Conservation (phyloP, 164 flowering plant species). For the Taxillus chinensis region DNA sequence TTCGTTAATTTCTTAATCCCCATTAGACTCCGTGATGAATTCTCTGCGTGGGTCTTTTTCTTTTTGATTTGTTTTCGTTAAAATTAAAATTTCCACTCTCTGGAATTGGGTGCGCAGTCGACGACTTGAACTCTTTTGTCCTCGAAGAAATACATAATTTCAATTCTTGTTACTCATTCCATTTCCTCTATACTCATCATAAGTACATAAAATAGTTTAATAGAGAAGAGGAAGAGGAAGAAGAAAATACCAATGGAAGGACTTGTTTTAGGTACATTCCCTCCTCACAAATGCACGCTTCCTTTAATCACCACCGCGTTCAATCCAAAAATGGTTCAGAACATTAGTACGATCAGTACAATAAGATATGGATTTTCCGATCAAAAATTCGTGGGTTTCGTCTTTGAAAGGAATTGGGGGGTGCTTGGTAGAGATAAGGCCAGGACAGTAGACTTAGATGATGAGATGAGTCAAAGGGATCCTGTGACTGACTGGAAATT, state of each 20-base stretch:
- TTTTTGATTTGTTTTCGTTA: too few species aligned
- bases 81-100: too few species aligned
- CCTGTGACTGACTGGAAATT: slow-evolving; percentile 54
- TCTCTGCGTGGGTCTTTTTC: too few species aligned
- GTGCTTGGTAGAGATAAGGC: not conserved
- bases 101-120: too few species aligned
- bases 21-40: too few species aligned
- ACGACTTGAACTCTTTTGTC: too few species aligned
- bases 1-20: too few species aligned
- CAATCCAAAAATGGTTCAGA: slow-evolving; percentile 8
- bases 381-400: slow-evolving; percentile 6
- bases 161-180: too few species aligned
- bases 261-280: slow-evolving; percentile 15
- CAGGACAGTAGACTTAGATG: not conserved
- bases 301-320: slow-evolving; percentile 4
- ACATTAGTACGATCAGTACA: slow-evolving; percentile 2
- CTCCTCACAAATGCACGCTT: slow-evolving; percentile 16
- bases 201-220: too few species aligned
- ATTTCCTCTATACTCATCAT: too few species aligned
- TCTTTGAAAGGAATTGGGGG: slow-evolving; percentile 4
- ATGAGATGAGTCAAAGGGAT: slow-evolving; percentile 7
- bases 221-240: not conserved
- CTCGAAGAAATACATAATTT: too few species aligned
- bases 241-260: slow-evolving; percentile 18
- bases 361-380: slow-evolving; percentile 12